These are phyloP conservation scores for Hydnum rufescens DNA, from an alignment of 768 basidiomycete genomes.

Conservation along the genomic window DNA sequence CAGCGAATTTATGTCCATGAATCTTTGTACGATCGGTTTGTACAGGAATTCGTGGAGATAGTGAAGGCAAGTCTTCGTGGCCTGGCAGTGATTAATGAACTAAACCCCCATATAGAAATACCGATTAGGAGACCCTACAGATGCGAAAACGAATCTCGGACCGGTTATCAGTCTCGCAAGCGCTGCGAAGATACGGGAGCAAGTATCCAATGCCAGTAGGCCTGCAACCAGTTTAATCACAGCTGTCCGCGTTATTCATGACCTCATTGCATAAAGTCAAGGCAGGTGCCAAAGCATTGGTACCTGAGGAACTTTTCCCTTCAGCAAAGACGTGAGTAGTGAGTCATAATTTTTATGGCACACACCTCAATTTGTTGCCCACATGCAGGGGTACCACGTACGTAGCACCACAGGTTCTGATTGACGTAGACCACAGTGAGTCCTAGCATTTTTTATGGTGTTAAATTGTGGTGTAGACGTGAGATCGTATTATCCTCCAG, in stretches of 20 bases:
- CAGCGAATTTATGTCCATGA: slow-evolving; percentile 91
- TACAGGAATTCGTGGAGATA: slow-evolving; percentile 47
- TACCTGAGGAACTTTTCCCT: slow-evolving; percentile 47
- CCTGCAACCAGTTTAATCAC: background rate
- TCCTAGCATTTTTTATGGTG: slow-evolving; percentile 11
- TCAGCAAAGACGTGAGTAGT: slow-evolving; percentile 41
- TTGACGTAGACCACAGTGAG: slow-evolving; percentile 77
- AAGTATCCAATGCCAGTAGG: slow-evolving; percentile 66
- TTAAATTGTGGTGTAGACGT: background rate
- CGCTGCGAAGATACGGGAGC: slow-evolving; percentile 68
- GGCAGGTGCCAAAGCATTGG: slow-evolving; percentile 59
- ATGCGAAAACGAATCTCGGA: slow-evolving; percentile 57
- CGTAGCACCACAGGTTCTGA: slow-evolving; percentile 78
- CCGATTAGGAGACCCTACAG: slow-evolving; percentile 71
- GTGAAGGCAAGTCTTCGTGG: slow-evolving; percentile 37
- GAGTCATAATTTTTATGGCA: too few species aligned
- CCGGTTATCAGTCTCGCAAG: slow-evolving; percentile 83
- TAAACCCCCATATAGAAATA: slow-evolving; percentile 32
- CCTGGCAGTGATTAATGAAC: background rate
- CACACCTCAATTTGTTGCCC: background rate
- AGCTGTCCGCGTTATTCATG: background rate
- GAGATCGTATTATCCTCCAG: slow-evolving; percentile 19
- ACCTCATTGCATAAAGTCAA: slow-evolving; percentile 25
- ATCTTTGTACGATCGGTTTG: slow-evolving; percentile 58
- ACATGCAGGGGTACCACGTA: slow-evolving; percentile 50